Evolutionary conservation across 2,329 filamentous ascomycete species (phyloP), one percentile per base, ranked within the genome.

Genomic region (Xylaria sp.): DNA sequence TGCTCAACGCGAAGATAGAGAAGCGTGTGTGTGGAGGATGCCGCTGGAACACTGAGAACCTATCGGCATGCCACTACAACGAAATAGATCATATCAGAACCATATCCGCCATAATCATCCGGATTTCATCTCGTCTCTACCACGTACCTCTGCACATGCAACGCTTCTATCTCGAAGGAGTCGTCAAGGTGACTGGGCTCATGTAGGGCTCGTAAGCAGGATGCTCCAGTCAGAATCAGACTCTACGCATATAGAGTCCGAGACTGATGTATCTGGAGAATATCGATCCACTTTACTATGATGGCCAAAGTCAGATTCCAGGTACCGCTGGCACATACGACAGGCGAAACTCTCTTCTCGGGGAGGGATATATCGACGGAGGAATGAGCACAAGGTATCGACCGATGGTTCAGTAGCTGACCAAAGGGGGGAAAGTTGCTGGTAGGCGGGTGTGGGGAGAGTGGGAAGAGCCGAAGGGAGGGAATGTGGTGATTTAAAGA

Each of bases 61-160:
- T 76, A 72, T 75, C 79, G 81, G 81, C 79, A 82, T 81, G 78
- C 80, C 81, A 78, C 81, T 84, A 78, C 76, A 75, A 77, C 76
- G 76, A 75, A 75, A 73, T 71, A 57, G 55, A 50, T 57, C 52
- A 70, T 68, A 72, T 75, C 72, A 76, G 74, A 76, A 73, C 71
- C 73, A 50, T 30, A 50, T 52, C 50, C 32, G 10, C 13, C 41
- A 53, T 20, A 25, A 20, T 32, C 39, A 23, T 41, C 13, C 3
- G 39, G 39, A 55, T 50, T n/a, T 18, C 13, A 52, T 48, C 39
- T 61, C 34, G 52, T 53, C 41, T 30, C 48, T 25, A 30, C 50
- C 61, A 78, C 76, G 70, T 76, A 79, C 77, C 77, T 79, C 75
- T 74, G 76, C 76, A 77, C 76, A 69, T 72, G 74, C 76, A 72